Evolutionary conservation across 306 rosid genomes (phyloP), one percentile per base, ranked within the genome.

Genomic region (Luffa acutangula): DNA sequence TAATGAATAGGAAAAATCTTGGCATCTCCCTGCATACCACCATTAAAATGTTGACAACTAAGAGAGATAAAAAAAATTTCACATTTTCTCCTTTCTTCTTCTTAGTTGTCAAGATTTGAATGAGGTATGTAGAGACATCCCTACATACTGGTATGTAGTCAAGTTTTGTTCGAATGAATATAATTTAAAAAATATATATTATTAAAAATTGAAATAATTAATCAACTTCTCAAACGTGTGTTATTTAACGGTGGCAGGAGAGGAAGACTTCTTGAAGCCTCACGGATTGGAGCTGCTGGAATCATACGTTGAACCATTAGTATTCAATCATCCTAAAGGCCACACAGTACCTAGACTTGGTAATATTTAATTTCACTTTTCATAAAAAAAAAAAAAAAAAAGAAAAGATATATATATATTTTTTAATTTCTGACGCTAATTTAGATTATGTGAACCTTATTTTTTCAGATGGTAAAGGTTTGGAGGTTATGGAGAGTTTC

Each of bases 311-410:
- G 89, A 90, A 4, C 92, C 98, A 1, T 76, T 81, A 1, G 85
- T 91, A 21, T 88, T 93, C 81, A 85, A 89, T 81, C 98, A 93
- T 73, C 92, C 97, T 39, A 91, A 91, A 78, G 98, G 97, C 78
- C 98, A 93, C 79, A 91, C 93, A 2, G 65, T 91, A 45, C 96
- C 98, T 36, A 88, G 96, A 85, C 83, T 93, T 25, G 93, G 93
- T 91, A 45, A 82, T 49, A 39, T 66, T 14, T 37, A 8, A 71
- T 41, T 67, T 67, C 34, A 41, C 75, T 67, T 42, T 42, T 7
- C 52, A 37, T 41, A 18, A 18, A 25, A 25, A 25, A 25, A 1
- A 25, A 25, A 25, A 25, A 0, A 18, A 18, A 25, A 25, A 25
- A 25, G 31, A 25, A 25, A 25, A 25, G 0, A 25, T 1, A 67